A percentile compares a stretch with the other conserved stretches of the same genome.
These are phyloP conservation scores for Histomonas meleagridis DNA, from an alignment of 208 protist species.

Conservation along the genomic window DNA sequence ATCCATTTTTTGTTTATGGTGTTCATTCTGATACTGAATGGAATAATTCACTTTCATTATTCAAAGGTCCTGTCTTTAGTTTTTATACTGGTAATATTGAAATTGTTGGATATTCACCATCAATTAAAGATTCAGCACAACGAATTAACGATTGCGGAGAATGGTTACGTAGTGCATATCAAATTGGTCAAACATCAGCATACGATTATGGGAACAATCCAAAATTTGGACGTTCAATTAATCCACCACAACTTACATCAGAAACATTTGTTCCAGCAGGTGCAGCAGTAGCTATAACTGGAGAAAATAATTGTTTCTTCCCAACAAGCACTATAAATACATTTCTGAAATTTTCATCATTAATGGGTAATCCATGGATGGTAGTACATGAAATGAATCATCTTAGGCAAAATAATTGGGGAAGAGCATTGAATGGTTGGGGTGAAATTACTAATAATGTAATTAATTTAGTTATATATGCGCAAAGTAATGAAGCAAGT, in stretches of 20 bases:
- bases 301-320: background rate
- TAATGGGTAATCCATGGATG: background rate
- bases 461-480: background rate
- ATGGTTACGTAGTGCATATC: background rate
- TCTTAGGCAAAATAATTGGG: background rate
- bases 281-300: background rate
- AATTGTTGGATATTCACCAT: too few species aligned
- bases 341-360: background rate
- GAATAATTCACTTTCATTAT: background rate
- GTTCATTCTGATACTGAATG: background rate
- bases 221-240: background rate
- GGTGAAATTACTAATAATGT: constrained; percentile 17
- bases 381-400: background rate
- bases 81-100: background rate
- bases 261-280: background rate
- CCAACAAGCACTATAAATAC: background rate
- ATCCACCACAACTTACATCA: background rate
- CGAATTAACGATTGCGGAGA: background rate
- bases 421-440: too few species aligned
- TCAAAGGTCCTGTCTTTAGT: background rate
- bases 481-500: background rate
- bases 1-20: background rate
- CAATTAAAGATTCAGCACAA: too few species aligned
- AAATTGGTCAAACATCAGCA: background rate
- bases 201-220: too few species aligned